Conservation (phyloP, 2,329 filamentous ascomycete species). For the Penicillium janthinellum region DNA sequence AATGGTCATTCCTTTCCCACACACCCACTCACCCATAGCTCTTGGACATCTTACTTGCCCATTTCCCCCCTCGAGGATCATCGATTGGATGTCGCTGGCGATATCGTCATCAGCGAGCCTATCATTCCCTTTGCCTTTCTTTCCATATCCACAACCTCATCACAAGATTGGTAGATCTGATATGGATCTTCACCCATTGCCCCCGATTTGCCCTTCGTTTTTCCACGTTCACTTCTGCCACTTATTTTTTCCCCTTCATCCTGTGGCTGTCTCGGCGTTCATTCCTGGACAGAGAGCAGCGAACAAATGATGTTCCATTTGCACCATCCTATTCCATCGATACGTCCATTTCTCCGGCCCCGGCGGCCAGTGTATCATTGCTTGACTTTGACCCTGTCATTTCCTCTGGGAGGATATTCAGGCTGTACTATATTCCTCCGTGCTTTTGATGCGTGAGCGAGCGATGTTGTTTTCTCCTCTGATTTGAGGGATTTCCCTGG, state of each 20-base stretch:
- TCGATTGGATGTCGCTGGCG: background rate
- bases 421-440: slow-evolving; percentile 13
- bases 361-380: slow-evolving; percentile 1
- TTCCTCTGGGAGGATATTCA: slow-evolving; percentile 5
- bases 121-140: background rate
- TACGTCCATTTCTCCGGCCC: background rate
- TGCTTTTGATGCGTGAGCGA: slow-evolving; percentile 14
- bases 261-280: slow-evolving; percentile 17
- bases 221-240: slow-evolving; percentile 2
- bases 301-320: slow-evolving; percentile 22
- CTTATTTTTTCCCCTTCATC: background rate
- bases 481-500: background rate
- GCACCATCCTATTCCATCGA: background rate
- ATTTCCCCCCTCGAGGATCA: background rate
- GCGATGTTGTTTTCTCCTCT: slow-evolving; percentile 5
- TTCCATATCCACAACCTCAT: background rate
- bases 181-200: slow-evolving; percentile 1
- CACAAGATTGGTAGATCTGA: slow-evolving; percentile 1
- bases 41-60: slow-evolving; percentile 6
- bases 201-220: slow-evolving; percentile 4
- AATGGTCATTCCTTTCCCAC: slow-evolving; percentile 12
- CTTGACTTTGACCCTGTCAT: slow-evolving; percentile 2
- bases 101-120: background rate
- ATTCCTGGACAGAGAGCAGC: slow-evolving; percentile 16
- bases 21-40: slow-evolving; percentile 9